Conservation (phyloP, 257 asterid genomes). For the Solanum arcanum region DNA sequence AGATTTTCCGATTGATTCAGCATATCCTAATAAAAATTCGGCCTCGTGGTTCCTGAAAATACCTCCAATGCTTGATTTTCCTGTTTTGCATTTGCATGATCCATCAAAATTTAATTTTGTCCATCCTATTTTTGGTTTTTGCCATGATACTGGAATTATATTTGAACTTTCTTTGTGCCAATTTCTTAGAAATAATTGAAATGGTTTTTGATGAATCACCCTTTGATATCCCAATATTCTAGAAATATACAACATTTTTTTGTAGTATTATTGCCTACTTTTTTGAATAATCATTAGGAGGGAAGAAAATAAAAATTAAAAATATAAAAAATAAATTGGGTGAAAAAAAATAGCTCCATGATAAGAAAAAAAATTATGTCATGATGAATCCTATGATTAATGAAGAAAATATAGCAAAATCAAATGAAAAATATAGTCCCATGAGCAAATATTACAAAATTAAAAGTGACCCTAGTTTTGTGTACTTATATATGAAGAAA, state of each 20-base stretch:
- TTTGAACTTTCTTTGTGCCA: constrained; percentile 31
- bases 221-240: constrained; percentile 12
- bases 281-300: not conserved
- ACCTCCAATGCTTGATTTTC: constrained; percentile 64
- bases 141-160: constrained; percentile 34
- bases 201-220: constrained; percentile 11
- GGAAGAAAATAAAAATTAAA: not conserved
- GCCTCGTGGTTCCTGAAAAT: constrained; percentile 60
- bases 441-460: not conserved
- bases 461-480: not conserved
- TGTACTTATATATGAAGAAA: not conserved
- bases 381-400: not conserved
- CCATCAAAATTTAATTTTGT: constrained; percentile 72
- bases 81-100: constrained; percentile 58
- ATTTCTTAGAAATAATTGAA: constrained; percentile 15
- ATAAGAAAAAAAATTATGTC: not conserved
- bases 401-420: not conserved
- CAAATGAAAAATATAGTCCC: not conserved
- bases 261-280: not conserved
- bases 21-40: constrained; percentile 50
- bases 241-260: constrained; percentile 14
- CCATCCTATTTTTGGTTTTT: constrained; percentile 57
- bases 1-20: constrained; percentile 48
- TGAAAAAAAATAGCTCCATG: not conserved
- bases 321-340: not conserved